Evolutionary conservation across 352 stramenopile species (phyloP).

Genomic region (Globisporangium perplexum): DNA sequence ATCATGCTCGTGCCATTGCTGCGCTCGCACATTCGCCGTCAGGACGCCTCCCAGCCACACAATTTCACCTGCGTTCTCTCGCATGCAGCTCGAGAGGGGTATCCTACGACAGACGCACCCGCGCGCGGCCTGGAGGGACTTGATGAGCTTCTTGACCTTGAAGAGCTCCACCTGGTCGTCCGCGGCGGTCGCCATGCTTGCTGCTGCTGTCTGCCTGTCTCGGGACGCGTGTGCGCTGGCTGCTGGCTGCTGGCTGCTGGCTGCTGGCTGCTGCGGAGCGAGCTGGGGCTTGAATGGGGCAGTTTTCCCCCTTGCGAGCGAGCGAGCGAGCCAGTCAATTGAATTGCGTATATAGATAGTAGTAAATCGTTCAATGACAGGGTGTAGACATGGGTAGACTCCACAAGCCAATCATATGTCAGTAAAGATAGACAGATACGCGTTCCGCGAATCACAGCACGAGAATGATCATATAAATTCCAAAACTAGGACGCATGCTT

Average conservation of each 20-base stretch:
- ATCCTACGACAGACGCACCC: conserved; percentile 51
- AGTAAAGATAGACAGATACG: neutral
- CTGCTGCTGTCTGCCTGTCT: too few relatives aligned
- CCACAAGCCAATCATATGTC: neutral
- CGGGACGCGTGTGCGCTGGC: too few relatives aligned
- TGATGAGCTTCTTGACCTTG: conserved; percentile 99
- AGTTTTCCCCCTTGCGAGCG: too few relatives aligned
- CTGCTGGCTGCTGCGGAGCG: too few relatives aligned
- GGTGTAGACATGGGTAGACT: neutral
- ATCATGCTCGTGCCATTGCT: conserved; percentile 99
- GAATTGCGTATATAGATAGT: conserved; percentile 1
- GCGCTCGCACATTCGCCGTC: conserved; percentile 9
- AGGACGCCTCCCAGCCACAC: neutral
- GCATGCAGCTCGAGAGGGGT: too few relatives aligned
- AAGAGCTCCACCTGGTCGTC: conserved; percentile 98
- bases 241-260: too few relatives aligned
- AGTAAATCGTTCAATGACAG: neutral
- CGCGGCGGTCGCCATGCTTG: conserved; percentile 22
- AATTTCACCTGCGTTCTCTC: too few relatives aligned
- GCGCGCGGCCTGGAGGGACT: conserved; percentile 90
- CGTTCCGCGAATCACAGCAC: neutral
- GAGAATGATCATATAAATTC: neutral
- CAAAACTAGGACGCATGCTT: neutral
- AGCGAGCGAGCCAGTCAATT: too few relatives aligned
- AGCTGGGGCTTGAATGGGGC: too few relatives aligned